These are phyloP conservation scores for Pythium scleroteichum DNA, from an alignment of 352 stramenopile species.

Conservation along the genomic window DNA sequence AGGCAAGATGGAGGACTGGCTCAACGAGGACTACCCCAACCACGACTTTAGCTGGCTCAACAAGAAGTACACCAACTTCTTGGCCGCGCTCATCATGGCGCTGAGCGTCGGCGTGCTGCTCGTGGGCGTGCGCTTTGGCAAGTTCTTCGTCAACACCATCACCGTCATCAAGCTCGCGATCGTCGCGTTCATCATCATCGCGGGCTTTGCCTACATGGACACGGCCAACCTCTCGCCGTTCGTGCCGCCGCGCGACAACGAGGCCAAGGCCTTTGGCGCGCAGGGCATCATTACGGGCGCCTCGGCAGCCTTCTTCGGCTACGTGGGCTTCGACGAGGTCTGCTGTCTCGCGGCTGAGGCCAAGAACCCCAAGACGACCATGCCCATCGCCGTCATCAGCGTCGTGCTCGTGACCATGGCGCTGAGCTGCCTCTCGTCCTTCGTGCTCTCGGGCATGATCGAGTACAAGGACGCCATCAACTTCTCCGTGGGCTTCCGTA, in stretches of 20 bases:
- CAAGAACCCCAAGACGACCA: conserved; percentile 67
- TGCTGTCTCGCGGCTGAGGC: conserved; percentile 85
- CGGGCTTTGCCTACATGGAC: conserved; percentile 81
- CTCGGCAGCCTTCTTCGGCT: conserved; percentile 92
- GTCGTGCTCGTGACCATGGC: conserved; percentile 74
- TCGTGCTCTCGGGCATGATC: conserved; percentile 84
- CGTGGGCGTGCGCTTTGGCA: conserved; percentile 81
- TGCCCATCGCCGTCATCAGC: conserved; percentile 80
- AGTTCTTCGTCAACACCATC: conserved; percentile 86
- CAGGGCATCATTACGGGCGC: conserved; percentile 75
- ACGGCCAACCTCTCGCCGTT: conserved; percentile 82
- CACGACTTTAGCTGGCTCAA: conserved; percentile 55
- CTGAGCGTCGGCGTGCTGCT: conserved; percentile 69
- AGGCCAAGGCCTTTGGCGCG: conserved; percentile 33
- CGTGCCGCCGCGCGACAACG: conserved; percentile 44
- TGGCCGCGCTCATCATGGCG: conserved; percentile 66
- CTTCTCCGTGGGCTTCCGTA: conserved; percentile 44
- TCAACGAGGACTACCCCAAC: conserved; percentile 38
- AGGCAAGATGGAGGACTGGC: conserved; percentile 80
- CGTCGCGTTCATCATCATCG: conserved; percentile 91
- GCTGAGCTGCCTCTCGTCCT: conserved; percentile 63
- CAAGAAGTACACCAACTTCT: conserved; percentile 49
- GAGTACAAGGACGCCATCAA: conserved; percentile 19
- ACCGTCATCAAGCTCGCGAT: conserved; percentile 77
- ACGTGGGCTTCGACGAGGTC: conserved; percentile 94